Conservation (phyloP, 805 yeast genomes). For the Metschnikowia kunwiensis region DNA sequence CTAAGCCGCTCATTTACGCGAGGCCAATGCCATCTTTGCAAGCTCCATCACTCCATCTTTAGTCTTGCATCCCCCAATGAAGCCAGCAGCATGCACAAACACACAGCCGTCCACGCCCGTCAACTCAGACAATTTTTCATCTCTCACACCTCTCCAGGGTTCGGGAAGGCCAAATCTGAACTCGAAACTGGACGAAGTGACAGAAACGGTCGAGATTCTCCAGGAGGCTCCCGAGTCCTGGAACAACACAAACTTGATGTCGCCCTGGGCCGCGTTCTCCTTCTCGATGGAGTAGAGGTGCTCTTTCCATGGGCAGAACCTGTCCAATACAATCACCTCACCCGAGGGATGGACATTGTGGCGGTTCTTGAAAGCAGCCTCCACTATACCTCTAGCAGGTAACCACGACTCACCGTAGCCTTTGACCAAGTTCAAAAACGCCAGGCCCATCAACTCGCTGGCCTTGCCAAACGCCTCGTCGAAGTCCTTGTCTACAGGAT, state of each 20-base stretch:
- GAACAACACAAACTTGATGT: conserved; percentile 74
- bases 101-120: conserved; percentile 86
- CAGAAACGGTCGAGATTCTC: conserved; percentile 92
- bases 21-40: conserved; percentile 47
- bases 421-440: conserved; percentile 63
- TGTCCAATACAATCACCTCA: conserved; percentile 66
- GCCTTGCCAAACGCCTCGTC: conserved; percentile 70
- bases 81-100: conserved; percentile 94
- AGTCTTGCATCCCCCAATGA: conserved; percentile 90
- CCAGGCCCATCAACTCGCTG: conserved; percentile 76
- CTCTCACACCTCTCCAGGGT: conserved; percentile 93
- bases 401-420: conserved; percentile 84
- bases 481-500: conserved; percentile 59
- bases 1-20: conserved; percentile 6
- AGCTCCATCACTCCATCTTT: conserved; percentile 72
- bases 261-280: conserved; percentile 51
- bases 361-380: conserved; percentile 63
- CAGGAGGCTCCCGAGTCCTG: conserved; percentile 67
- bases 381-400: conserved; percentile 81
- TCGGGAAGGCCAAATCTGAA: conserved; percentile 87
- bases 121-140: conserved; percentile 67
- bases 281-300: conserved; percentile 76
- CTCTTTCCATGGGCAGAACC: conserved; percentile 93
- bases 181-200: conserved; percentile 71
- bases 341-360: conserved; percentile 64